Conservation (phyloP, 2,329 filamentous ascomycete species). For the Fusarium goolgardi region DNA sequence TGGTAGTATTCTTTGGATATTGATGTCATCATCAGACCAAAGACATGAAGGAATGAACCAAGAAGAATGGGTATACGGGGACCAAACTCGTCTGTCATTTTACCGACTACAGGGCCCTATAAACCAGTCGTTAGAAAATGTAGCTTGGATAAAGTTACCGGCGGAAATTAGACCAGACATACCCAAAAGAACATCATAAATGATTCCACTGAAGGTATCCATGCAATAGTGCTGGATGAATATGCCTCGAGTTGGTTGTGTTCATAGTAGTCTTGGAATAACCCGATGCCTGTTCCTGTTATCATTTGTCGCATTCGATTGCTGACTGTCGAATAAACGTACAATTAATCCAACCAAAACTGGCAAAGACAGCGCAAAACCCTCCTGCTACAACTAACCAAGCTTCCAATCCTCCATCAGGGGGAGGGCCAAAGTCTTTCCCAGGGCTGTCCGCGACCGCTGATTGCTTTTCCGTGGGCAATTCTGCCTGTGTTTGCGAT, state of each 20-base stretch:
- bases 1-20: conserved; percentile 58
- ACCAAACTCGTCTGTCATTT: conserved; percentile 71
- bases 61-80: conserved; percentile 66
- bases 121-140: fast-evolving
- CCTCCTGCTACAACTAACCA: conserved; percentile 10
- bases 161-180: fast-evolving
- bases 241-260: conserved; percentile 10
- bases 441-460: neutral
- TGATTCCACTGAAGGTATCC: conserved; percentile 19
- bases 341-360: conserved; percentile 29
- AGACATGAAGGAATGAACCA: conserved; percentile 68
- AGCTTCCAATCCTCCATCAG: conserved; percentile 12
- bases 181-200: conserved; percentile 30
- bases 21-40: conserved; percentile 72
- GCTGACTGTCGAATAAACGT: fast-evolving
- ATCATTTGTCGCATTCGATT: neutral
- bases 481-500: neutral
- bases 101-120: conserved; percentile 69
- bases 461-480: neutral
- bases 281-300: conserved; percentile 4
- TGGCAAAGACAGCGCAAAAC: conserved; percentile 14
- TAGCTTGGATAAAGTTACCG: fast-evolving
- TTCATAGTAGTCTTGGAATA: conserved; percentile 20
- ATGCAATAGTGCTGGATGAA: conserved; percentile 10
- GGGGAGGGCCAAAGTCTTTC: neutral